These are phyloP conservation scores for Malus hybrid DNA, from an alignment of 331 rosid species.

Conservation along the genomic window DNA sequence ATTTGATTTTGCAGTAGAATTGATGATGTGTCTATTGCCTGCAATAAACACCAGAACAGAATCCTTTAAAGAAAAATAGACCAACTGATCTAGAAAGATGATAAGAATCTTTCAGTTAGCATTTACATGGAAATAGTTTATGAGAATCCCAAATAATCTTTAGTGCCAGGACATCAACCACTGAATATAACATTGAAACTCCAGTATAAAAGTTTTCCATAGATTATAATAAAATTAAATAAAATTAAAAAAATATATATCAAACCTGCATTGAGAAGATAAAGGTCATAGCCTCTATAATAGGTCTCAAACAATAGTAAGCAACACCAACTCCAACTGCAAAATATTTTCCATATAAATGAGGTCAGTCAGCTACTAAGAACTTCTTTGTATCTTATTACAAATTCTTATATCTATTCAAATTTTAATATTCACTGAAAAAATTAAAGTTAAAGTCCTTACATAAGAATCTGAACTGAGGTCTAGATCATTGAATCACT, in stretches of 20 bases:
- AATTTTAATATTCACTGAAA: too few relatives aligned
- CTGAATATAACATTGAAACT: background rate
- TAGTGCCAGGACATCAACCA: background rate
- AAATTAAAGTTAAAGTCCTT: too few relatives aligned
- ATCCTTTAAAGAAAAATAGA: background rate
- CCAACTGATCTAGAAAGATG: background rate
- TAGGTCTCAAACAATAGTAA: constrained; percentile 84
- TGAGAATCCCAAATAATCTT: background rate
- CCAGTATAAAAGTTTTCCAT: background rate
- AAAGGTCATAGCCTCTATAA: constrained; percentile 93
- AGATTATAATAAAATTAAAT: too few relatives aligned
- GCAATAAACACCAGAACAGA: constrained; percentile 19
- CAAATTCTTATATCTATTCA: too few relatives aligned
- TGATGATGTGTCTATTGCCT: constrained; percentile 95
- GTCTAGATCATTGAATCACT: background rate
- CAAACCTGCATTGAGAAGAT: constrained; percentile 99
- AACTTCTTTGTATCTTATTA: too few relatives aligned
- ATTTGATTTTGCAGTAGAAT: constrained; percentile 90
- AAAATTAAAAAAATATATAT: too few relatives aligned
- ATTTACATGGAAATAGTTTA: background rate
- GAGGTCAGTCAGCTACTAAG: background rate
- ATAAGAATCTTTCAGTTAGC: background rate
- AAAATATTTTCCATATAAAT: background rate
- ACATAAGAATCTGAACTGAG: background rate
- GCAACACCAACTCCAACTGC: constrained; percentile 99